Evolutionary conservation across 441 rosid genomes (phyloP).

Genomic region (Raphanus hybrid): DNA sequence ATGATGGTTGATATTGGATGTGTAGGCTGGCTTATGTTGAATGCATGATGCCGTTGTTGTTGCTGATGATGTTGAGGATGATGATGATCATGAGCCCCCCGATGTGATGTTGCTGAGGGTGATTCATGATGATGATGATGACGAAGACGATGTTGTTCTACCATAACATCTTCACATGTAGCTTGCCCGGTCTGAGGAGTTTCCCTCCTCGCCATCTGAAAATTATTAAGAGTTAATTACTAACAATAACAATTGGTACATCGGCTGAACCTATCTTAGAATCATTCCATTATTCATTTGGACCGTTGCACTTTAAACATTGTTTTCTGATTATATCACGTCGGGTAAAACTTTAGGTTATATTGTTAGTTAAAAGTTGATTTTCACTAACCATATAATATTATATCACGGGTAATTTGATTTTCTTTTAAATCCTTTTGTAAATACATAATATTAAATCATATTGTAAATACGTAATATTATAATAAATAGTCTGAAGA

Average conservation of each 20-base stretch:
- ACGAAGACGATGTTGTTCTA: conserved; percentile 51
- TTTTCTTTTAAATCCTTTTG: background rate
- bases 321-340: conserved; percentile 47
- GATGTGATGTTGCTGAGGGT: conserved; percentile 62
- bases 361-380: conserved; percentile 50
- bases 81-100: conserved; percentile 46
- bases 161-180: conserved; percentile 63
- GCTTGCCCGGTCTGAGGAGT: conserved; percentile 45
- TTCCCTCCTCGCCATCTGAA: conserved; percentile 86
- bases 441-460: background rate
- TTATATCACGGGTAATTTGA: conserved; percentile 14
- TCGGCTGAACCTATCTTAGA: background rate
- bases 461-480: conserved; percentile 5
- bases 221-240: conserved; percentile 39
- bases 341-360: conserved; percentile 46
- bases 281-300: conserved; percentile 1
- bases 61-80: conserved; percentile 31
- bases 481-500: background rate
- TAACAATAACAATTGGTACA: background rate
- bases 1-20: conserved; percentile 86
- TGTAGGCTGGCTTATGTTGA: conserved; percentile 84
- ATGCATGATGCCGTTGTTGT: conserved; percentile 57
- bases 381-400: conserved; percentile 32
- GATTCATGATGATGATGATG: conserved; percentile 58
- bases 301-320: conserved; percentile 37